Base-by-base conservation (phyloP, 306 rosid genomes). In the Echinosophora koreensis region DNA sequence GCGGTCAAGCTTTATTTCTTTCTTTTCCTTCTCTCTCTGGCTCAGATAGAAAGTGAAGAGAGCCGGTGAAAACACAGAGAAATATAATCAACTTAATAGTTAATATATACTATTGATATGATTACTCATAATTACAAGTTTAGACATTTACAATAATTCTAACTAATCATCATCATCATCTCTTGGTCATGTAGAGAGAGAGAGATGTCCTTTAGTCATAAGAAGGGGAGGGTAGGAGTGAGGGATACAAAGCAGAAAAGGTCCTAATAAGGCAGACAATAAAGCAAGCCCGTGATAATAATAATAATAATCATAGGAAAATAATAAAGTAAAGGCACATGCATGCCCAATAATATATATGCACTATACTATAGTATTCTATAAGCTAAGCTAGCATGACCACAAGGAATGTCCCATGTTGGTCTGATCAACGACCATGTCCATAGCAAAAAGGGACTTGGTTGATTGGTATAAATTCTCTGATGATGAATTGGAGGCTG, bases 401-500 rank as follows among this genome's bases (percentile, higher is more conserved):
- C 96, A 89, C 79, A 94, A 80, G 54, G 94, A 89, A 78, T 92
- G 87, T 0, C 86, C 94, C 73, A 85, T 82, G 64, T 82, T 88
- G 80, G 86, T 49, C 28, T 86, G 93, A 79, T 88, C 93, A 14
- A 87, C 75, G 56, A 68, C 85, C 83, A 84, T 81, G 80, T 86
- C 96, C 88, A 89, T 84, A 55, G 82, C 47, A 85, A 90, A 90
- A 77, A 82, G 84, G 76, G 97, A 90, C 87, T 89, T 90, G 86
- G 89, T 82, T 52, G 76, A 63, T 13, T 75, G 84, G 37, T 44
- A 55, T 9, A 64, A 18, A 46, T 62, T 71, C 22, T 74, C 74
- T 16, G 79, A 28, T 39, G 79, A 61, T 12, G 86, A 71, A 37
- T 62, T 22, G 9, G 82, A 69, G 15, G 73, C 5, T 64, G 55